A percentile compares a stretch with the other conserved stretches of the same genome.
These are phyloP conservation scores for Isoetes engelmannii DNA, from an alignment of 83 land plant species.

Conservation along the genomic window DNA sequence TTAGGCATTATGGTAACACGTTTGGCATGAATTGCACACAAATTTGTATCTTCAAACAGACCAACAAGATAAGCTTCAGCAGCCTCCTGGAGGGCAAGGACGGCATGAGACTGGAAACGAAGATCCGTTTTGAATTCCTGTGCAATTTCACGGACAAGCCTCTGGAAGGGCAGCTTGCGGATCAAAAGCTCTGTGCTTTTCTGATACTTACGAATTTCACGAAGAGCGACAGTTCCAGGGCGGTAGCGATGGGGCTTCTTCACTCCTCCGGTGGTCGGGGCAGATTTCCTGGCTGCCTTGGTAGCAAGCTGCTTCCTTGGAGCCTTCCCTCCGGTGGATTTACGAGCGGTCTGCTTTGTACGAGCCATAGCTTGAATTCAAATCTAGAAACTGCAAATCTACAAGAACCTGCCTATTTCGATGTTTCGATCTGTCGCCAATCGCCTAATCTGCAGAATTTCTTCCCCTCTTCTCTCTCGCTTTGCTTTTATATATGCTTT, in stretches of 20 bases:
- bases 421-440: too few relatives aligned
- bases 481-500: too few relatives aligned
- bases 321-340: conserved; percentile 7
- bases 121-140: conserved; percentile 20
- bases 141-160: conserved; percentile 20
- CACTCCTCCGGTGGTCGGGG: conserved; percentile 21
- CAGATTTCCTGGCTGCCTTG: conserved; percentile 18
- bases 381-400: too few relatives aligned
- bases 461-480: too few relatives aligned
- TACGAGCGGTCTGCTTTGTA: conserved; percentile 7
- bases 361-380: background rate
- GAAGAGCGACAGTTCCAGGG: conserved; percentile 23
- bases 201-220: conserved; percentile 4
- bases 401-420: too few relatives aligned
- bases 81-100: conserved; percentile 9
- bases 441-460: too few relatives aligned
- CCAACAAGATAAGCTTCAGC: conserved; percentile 10
- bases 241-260: conserved; percentile 21
- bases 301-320: conserved; percentile 14
- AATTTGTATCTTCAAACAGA: too few relatives aligned
- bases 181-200: conserved; percentile 16
- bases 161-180: conserved; percentile 22
- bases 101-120: conserved; percentile 8
- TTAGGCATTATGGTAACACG: conserved; percentile 22
- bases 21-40: conserved; percentile 12